Evolutionary conservation across 1,284 basidiomycete species (phyloP), one percentile per base, ranked within the genome.

Genomic region (Cryptococcus sp.): DNA sequence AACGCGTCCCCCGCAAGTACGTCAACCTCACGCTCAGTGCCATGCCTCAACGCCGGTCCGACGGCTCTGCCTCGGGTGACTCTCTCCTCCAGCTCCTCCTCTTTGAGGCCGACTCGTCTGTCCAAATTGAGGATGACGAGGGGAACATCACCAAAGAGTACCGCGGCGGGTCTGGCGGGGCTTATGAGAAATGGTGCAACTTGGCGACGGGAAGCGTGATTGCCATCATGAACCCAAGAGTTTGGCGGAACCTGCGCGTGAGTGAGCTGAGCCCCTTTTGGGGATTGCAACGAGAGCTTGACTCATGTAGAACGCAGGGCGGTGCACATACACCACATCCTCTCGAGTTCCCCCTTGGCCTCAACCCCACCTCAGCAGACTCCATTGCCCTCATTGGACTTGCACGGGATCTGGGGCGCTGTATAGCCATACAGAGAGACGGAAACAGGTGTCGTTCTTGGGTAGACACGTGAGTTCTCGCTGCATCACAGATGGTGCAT

Each of bases 131-230:
- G 15, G 63, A 60, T 16, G 74, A 67, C 20, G 68, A 79, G 52
- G 81, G 82, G 44, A 79, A 82, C 66, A 56, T 60, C 0, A 61
- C 60, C 37, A 88, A 85, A 66, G 65, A 86, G 0, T 95, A 91
- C 72, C 83, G 82, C 59, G 93, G 94, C 1, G 94, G 95, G 0
- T 93, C 90, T 61, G 84, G 85, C 2, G 94, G 95, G 6, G 94
- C 94, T 0, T 98, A 91, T 70, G 95, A 98, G 73, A 81, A 79
- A 61, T 80, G 82, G 57, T 86, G 88, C 56, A 90, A 89, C 70
- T 78, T 95, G 59, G 84, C 84, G 48, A 88, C 92, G 61, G 95
- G 95, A 1, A 87, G 90, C 46, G 89, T 98, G 2, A 80, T 98
- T 24, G 90, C 91, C 0, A 81, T 98, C 37, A 78, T 98, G 24